A percentile compares a stretch with the other conserved stretches of the same genome.
phyloP scores from a whole-genome alignment of 108 stramenopile genomes.

The Stephanodiscus triporus region DNA sequence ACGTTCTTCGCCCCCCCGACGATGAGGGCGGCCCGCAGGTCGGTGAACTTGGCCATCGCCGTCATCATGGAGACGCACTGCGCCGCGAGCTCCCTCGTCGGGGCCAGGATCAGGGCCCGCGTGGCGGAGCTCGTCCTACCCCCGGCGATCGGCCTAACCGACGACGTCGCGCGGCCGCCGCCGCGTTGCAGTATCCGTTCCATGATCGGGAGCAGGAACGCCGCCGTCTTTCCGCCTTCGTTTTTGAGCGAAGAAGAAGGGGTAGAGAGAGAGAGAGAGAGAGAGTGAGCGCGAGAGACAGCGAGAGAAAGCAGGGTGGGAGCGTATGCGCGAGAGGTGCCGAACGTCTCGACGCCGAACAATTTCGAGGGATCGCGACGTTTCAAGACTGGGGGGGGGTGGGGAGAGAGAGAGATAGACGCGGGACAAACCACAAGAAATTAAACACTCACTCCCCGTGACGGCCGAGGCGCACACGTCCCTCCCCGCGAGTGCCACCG shows the following conservation, averaged over 20 bases:
- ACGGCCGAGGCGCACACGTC: constrained; percentile 95
- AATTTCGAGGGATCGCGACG: no score
- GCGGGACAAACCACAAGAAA: no score
- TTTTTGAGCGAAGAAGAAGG: background rate
- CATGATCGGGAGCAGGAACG: constrained; percentile 94
- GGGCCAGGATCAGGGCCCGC: constrained; percentile 87
- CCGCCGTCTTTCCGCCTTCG: constrained; percentile 94
- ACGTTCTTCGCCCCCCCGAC: constrained; percentile 97
- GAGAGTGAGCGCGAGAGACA: background rate
- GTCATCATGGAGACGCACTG: constrained; percentile 92
- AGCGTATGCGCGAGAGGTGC: no score
- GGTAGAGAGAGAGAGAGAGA: background rate
- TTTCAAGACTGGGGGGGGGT: no score
- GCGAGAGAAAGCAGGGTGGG: background rate
- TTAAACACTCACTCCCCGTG: constrained; percentile 54
- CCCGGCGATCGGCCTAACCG: constrained; percentile 20
- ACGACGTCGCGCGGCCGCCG: constrained; percentile 49
- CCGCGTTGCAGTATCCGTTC: constrained; percentile 93
- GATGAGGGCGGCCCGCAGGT: constrained; percentile 76
- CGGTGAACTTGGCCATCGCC: constrained; percentile 89
- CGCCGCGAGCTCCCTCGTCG: constrained; percentile 96
- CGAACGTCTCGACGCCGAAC: no score
- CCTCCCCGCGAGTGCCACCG: constrained; percentile 89
- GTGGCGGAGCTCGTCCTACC: constrained; percentile 54
- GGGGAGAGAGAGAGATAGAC: no score